These are phyloP conservation scores for Calonectria fujianensis DNA, from an alignment of 2,329 filamentous ascomycete species.

Conservation along the genomic window DNA sequence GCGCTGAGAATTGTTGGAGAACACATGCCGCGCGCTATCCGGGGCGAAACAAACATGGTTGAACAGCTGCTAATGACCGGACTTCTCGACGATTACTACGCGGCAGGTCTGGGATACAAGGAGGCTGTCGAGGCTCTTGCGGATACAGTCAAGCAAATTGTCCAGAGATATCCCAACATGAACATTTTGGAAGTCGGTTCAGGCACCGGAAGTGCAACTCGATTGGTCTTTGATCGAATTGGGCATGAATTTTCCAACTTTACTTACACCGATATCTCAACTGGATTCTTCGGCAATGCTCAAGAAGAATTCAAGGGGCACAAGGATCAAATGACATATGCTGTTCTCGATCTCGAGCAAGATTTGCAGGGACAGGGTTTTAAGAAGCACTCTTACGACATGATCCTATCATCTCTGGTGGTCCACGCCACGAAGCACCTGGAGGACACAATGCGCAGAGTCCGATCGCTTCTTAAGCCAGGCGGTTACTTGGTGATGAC, in stretches of 20 bases:
- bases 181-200: conserved; percentile 19
- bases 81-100: conserved; percentile 14
- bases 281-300: conserved; percentile 18
- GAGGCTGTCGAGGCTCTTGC: conserved; percentile 4
- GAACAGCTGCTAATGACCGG: conserved; percentile 9
- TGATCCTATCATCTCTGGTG: neutral
- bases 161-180: conserved; percentile 14
- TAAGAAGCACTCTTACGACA: conserved; percentile 21
- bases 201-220: conserved; percentile 16
- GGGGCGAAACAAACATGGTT: conserved; percentile 3
- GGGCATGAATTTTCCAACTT: conserved; percentile 13
- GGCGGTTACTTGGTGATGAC: conserved; percentile 23
- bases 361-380: conserved; percentile 16
- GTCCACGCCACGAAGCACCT: neutral
- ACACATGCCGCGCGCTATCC: conserved; percentile 2
- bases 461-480: conserved; percentile 10
- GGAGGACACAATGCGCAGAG: conserved; percentile 14
- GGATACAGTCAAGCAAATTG: conserved; percentile 13
- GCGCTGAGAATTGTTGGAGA: conserved; percentile 7
- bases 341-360: conserved; percentile 8
- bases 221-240: conserved; percentile 3
- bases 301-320: neutral
- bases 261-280: conserved; percentile 21
- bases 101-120: neutral
- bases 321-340: conserved; percentile 1